phyloP scores from a whole-genome alignment of 345 rosid species.

The Citrus inodora region DNA sequence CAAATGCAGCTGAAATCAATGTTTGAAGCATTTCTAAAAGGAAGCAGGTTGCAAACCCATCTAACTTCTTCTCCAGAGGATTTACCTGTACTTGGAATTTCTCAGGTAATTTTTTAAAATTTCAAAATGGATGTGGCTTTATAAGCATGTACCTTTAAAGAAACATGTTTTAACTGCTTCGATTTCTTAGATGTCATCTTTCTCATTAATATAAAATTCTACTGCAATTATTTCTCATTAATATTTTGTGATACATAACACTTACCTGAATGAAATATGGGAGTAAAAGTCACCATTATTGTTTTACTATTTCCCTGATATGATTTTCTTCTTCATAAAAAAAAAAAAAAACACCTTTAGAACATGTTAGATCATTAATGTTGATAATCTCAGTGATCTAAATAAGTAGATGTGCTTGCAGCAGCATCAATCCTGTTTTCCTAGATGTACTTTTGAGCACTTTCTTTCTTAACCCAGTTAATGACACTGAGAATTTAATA shows the following conservation, averaged over 20 bases:
- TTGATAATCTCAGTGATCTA: too few species aligned
- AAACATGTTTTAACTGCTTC: background rate
- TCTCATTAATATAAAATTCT: background rate
- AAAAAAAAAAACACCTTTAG: background rate
- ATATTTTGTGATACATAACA: background rate
- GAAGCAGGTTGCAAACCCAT: slow-evolving; percentile 24
- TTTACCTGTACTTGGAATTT: slow-evolving; percentile 29
- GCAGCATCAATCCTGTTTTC: background rate
- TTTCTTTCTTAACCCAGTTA: background rate
- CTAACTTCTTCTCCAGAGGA: slow-evolving; percentile 38
- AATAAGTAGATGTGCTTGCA: too few species aligned
- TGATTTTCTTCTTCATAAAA: background rate
- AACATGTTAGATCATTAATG: too few species aligned
- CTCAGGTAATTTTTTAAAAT: slow-evolving; percentile 37
- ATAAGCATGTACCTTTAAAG: background rate
- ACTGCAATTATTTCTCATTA: background rate
- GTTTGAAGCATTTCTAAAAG: slow-evolving; percentile 32
- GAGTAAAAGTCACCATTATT: background rate
- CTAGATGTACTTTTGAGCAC: background rate
- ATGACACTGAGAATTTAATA: background rate
- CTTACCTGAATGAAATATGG: background rate
- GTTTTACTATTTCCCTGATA: background rate
- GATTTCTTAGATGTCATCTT: background rate
- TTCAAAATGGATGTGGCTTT: background rate
- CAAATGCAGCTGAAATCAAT: slow-evolving; percentile 44